Percentiles rank a stretch among this genome's conserved stretches.
phyloP scores from a whole-genome alignment of 495 filamentous ascomycete genomes.

The Cudoniella acicularis region DNA sequence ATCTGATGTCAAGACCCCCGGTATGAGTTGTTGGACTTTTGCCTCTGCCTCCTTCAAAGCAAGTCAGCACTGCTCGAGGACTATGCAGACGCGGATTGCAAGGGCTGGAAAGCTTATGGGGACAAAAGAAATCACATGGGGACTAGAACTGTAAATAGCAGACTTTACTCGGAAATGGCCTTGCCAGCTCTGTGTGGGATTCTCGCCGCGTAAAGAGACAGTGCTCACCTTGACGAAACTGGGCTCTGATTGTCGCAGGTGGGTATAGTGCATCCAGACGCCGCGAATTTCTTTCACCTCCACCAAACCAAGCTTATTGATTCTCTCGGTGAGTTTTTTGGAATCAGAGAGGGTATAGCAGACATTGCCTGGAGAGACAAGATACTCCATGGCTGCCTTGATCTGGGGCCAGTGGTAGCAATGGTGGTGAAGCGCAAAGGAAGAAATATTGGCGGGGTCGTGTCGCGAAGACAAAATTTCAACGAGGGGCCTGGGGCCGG shows the following conservation, averaged over 20 bases:
- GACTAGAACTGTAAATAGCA: too few relatives aligned
- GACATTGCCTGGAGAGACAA: conserved; percentile 40
- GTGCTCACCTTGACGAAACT: background rate
- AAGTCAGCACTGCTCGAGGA: background rate
- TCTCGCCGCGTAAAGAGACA: background rate
- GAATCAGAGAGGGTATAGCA: conserved; percentile 49
- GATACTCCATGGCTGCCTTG: conserved; percentile 27
- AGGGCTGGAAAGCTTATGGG: background rate
- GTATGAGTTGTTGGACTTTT: conserved; percentile 40
- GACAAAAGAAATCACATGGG: too few relatives aligned
- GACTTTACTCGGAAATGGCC: too few relatives aligned
- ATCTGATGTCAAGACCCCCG: conserved; percentile 9
- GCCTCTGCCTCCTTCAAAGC: conserved; percentile 26
- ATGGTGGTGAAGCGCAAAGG: too few relatives aligned
- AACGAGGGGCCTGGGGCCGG: background rate
- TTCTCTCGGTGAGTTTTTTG: conserved; percentile 43
- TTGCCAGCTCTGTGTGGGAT: too few relatives aligned
- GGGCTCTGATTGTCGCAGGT: conserved; percentile 11
- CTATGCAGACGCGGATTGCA: background rate
- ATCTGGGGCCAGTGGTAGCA: too few relatives aligned
- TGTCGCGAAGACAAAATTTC: background rate
- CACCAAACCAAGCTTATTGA: conserved; percentile 39
- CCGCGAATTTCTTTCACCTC: conserved; percentile 40
- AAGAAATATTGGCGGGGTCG: conserved; percentile 14
- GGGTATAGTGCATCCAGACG: conserved; percentile 49